These are phyloP conservation scores for Saccharomycopsis malanga DNA, from an alignment of 805 yeast genomes.

Conservation along the genomic window DNA sequence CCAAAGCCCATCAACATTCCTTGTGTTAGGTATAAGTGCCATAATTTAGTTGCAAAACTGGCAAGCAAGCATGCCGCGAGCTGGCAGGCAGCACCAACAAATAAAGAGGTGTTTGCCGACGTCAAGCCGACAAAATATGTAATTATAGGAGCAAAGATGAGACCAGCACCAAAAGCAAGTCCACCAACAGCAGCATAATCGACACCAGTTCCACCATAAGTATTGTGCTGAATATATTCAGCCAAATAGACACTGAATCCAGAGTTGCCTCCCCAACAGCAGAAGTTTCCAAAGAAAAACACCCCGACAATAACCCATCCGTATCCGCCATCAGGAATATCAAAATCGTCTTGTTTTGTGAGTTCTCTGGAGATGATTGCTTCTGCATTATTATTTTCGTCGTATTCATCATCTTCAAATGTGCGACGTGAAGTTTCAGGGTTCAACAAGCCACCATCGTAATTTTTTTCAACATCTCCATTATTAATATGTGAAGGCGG, in stretches of 20 bases:
- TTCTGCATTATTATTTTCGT: conserved; percentile 1
- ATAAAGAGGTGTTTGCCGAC: conserved; percentile 36
- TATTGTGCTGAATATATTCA: conserved; percentile 37
- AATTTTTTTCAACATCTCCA: too few relatives aligned
- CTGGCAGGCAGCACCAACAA: conserved; percentile 40
- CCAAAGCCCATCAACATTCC: conserved; percentile 50
- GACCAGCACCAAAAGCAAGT: conserved; percentile 46
- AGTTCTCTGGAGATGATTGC: conserved; percentile 1
- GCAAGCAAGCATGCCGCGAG: conserved; percentile 46
- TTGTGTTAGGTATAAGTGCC: conserved; percentile 53
- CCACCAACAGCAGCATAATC: conserved; percentile 56
- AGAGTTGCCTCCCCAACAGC: conserved; percentile 53
- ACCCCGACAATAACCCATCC: conserved; percentile 48
- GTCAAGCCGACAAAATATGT: conserved; percentile 39
- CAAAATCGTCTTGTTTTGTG: conserved; percentile 9
- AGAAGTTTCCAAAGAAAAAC: conserved; percentile 34
- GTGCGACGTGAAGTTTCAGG: not conserved
- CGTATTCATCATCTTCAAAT: not conserved
- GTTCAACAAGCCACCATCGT: too few relatives aligned
- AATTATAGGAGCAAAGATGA: conserved; percentile 42
- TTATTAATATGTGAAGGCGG: too few relatives aligned
- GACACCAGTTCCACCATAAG: conserved; percentile 42
- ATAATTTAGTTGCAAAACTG: conserved; percentile 41
- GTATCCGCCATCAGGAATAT: conserved; percentile 40
- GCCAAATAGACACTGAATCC: conserved; percentile 48